Base-by-base conservation (phyloP, 176 grass and related monocot genomes). In the Aegilops umbellulata region DNA sequence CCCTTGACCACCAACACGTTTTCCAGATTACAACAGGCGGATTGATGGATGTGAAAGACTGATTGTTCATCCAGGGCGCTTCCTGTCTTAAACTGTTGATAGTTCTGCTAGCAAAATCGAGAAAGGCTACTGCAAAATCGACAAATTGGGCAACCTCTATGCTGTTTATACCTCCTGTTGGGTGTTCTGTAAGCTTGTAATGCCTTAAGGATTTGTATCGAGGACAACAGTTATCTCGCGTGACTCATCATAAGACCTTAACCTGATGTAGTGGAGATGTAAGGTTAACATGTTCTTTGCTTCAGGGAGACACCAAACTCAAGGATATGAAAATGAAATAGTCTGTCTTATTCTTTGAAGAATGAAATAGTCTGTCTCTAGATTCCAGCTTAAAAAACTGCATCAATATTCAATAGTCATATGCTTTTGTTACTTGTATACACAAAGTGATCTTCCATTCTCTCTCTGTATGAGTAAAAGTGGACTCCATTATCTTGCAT, bases 21-120 rank as follows among this genome's bases (percentile, higher is more conserved):
- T 95, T 98, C 83, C 91, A 94, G 95, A 90, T 98, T 79, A 86
- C 95, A 19, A 46, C 93, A 92, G 93, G 95, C 31, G 93, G 93
- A 53, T 35, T 98, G 31, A 91, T 53, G 76, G 95, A 98, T 77
- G 95, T 74, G 39, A 98, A 98, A 79, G 95, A 98, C 78, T 98
- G 81, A 98, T 15, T 44, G 44, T 22, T 78, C 83, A 65, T 77
- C 62, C 24, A 35, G 31, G 61, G 57, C 22, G 79, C 17, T 71
- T 79, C 34, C 73, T 86, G 79, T 73, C 19, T 49, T 79, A 78
- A 85, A 42, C 69, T 82, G 47, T 69, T 60, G 61, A 60, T 49
- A 20, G 68, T 76, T 76, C 49, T 82, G 16, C 51, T 15, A 86
- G 39, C 49, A 41, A 22, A 86, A 6, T 77, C 13, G 26, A 80